Evolutionary conservation across 2,329 filamentous ascomycete species (phyloP).

Genomic region (Alternaria atra): DNA sequence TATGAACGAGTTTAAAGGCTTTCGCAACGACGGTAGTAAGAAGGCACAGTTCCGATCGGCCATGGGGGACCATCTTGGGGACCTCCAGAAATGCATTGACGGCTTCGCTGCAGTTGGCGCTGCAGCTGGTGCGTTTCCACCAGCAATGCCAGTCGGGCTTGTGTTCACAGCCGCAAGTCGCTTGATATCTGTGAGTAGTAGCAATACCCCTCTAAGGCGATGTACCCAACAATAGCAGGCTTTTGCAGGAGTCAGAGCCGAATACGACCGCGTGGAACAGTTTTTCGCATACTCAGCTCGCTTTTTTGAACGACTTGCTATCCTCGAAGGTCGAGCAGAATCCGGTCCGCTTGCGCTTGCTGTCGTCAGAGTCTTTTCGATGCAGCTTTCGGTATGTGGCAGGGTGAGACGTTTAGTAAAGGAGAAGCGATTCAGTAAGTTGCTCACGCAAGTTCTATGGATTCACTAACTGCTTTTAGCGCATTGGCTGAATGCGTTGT

Average conservation of each 20-base stretch:
- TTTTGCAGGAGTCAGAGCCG: slow-evolving; percentile 47
- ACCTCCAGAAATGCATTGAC: slow-evolving; percentile 25
- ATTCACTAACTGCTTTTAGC: not conserved
- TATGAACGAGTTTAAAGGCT: slow-evolving; percentile 1
- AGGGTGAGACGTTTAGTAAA: slow-evolving; percentile 3
- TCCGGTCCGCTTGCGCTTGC: not conserved
- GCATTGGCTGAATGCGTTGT: slow-evolving; percentile 22
- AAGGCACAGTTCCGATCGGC: not conserved
- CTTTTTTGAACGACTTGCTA: slow-evolving; percentile 48
- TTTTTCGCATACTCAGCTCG: slow-evolving; percentile 54
- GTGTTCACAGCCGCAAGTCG: slow-evolving; percentile 23
- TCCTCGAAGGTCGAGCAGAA: slow-evolving; percentile 44
- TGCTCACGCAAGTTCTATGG: no score
- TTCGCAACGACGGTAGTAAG: not conserved
- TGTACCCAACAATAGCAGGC: slow-evolving; percentile 19
- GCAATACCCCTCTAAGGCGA: no score
- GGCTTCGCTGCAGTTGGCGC: slow-evolving; percentile 20
- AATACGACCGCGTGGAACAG: slow-evolving; percentile 52
- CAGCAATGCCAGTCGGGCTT: slow-evolving; percentile 27
- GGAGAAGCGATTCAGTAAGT: slow-evolving; percentile 7
- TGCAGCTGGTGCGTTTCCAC: slow-evolving; percentile 30
- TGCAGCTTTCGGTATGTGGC: slow-evolving; percentile 4
- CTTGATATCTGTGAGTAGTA: slow-evolving; percentile 12
- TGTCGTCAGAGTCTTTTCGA: not conserved
- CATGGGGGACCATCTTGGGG: slow-evolving; percentile 18